Evolutionary conservation across 2,329 filamentous ascomycete genomes (phyloP).

Genomic region (Arthroderma sp.): DNA sequence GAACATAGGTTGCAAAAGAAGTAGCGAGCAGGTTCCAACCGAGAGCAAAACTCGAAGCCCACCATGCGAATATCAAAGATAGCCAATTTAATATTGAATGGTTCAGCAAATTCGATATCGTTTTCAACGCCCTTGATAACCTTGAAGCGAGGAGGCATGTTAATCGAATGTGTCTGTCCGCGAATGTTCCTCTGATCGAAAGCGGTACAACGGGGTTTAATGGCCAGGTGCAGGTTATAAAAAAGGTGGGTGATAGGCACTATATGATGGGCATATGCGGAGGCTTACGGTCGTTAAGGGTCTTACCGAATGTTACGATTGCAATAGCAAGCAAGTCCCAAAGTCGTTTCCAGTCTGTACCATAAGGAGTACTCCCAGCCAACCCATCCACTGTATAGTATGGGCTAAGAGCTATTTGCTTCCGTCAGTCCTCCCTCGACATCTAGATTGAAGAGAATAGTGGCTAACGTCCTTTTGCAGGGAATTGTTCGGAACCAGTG

Average conservation of each 20-base stretch:
- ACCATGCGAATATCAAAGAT: conserved; percentile 95
- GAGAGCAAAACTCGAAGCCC: conserved; percentile 67
- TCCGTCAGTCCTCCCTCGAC: conserved; percentile 36
- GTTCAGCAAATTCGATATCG: conserved; percentile 70
- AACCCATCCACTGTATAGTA: conserved; percentile 96
- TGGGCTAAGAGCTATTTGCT: conserved; percentile 97
- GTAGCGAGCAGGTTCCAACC: conserved; percentile 85
- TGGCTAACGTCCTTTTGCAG: conserved; percentile 16
- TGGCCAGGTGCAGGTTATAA: conserved; percentile 93
- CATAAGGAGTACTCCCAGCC: conserved; percentile 87
- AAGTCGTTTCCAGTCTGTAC: conserved; percentile 95
- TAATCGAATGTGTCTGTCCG: conserved; percentile 92
- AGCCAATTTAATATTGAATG: conserved; percentile 71
- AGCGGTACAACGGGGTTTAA: conserved; percentile 97
- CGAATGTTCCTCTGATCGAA: conserved; percentile 80
- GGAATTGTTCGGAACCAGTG: conserved; percentile 84
- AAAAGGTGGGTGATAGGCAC: conserved; percentile 42
- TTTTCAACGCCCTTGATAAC: conserved; percentile 97
- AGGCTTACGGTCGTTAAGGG: conserved; percentile 35
- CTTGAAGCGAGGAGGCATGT: conserved; percentile 87
- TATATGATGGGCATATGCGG: not conserved
- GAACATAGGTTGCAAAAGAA: conserved; percentile 69
- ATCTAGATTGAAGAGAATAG: no score
- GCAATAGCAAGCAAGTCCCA: conserved; percentile 73
- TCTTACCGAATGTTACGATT: conserved; percentile 91